These are phyloP conservation scores for Coniferiporia weirii DNA, from an alignment of 1,284 basidiomycete genomes.

Conservation along the genomic window DNA sequence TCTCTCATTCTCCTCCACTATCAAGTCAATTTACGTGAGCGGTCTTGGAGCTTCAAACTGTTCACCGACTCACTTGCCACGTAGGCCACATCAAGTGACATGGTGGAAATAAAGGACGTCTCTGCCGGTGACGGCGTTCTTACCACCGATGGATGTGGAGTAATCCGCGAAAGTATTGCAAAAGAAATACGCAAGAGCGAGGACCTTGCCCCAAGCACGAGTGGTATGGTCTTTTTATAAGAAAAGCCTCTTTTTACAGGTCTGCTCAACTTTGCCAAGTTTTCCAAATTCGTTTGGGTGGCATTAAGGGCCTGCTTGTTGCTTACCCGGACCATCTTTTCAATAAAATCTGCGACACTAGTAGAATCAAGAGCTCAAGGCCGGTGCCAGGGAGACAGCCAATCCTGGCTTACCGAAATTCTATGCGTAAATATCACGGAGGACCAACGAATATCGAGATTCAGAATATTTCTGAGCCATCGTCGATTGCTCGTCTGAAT, in stretches of 20 bases:
- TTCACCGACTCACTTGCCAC: not conserved
- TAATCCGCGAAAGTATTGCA: constrained; percentile 24
- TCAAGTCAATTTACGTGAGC: constrained; percentile 15
- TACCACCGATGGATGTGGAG: constrained; percentile 25
- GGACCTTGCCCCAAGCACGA: constrained; percentile 18
- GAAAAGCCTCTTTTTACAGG: not conserved
- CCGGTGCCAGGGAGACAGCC: constrained; percentile 16
- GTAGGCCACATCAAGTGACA: constrained; percentile 17
- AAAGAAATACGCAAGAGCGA: constrained; percentile 16
- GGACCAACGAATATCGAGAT: constrained; percentile 23
- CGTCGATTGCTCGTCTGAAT: constrained; percentile 22
- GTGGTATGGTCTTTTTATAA: constrained; percentile 14
- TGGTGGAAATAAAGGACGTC: constrained; percentile 19
- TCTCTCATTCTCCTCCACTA: constrained; percentile 25
- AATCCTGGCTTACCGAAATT: constrained; percentile 19
- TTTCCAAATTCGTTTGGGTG: constrained; percentile 26
- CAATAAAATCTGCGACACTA: constrained; percentile 15
- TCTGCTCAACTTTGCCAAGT: not conserved
- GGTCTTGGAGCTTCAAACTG: not conserved
- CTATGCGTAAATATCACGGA: constrained; percentile 25
- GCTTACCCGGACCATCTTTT: constrained; percentile 22
- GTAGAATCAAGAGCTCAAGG: not conserved
- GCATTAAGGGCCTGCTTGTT: constrained; percentile 26
- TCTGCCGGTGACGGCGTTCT: constrained; percentile 21
- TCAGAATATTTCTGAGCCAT: constrained; percentile 19